Evolutionary conservation across 495 filamentous ascomycete species (phyloP), one percentile per base, ranked within the genome.

Genomic region (Tuber melanosporum): DNA sequence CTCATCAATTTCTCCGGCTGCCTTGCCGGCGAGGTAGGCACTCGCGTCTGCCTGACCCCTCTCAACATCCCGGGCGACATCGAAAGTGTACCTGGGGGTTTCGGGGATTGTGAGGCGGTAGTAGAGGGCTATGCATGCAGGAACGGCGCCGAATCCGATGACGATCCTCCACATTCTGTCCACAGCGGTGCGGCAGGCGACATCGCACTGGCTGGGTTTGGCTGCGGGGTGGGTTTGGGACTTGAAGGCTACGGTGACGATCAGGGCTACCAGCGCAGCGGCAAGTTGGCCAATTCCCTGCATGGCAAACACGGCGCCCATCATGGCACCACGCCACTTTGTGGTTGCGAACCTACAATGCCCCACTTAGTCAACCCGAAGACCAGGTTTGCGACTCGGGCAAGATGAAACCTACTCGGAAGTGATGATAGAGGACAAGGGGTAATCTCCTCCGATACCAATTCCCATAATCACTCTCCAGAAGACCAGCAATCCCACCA

Each of bases 381-480:
- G 49, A 6, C 22, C 22, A 52, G 20, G 12, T 52, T n/a, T 12
- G 2, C 41, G 12, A 71, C 42, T 22, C 62, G 49, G 79, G 70
- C 3, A 15, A 75, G n/a, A 36, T 42, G 10, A 62, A 19, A 87
- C 89, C 83, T 85, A 91, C 89, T 94, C 92, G 3, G 92, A 91
- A 19, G 92, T 94, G 78, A 96, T 97, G 82, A 96, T 91, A 22
- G 91, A 91, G 32, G 90, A 92, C 22, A 97, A 87, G 0, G 94
- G 94, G 82, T 95, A 95, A 84, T 96, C 94, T 77, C 93, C 92
- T 77, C 93, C 93, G 71, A 95, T 94, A 69, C 93, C 93, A 43
- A 93, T 86, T 49, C 92, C 91, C 90, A 95, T 94, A 12, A 97
- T 82, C 0, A 96, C 89, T 84, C 94, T 91, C 94, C 94, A 97